Evolutionary conservation across 371 early-diverging fungal genomes (phyloP), one percentile per base, ranked within the genome.

Genomic region (Phascolomyces articulosus): DNA sequence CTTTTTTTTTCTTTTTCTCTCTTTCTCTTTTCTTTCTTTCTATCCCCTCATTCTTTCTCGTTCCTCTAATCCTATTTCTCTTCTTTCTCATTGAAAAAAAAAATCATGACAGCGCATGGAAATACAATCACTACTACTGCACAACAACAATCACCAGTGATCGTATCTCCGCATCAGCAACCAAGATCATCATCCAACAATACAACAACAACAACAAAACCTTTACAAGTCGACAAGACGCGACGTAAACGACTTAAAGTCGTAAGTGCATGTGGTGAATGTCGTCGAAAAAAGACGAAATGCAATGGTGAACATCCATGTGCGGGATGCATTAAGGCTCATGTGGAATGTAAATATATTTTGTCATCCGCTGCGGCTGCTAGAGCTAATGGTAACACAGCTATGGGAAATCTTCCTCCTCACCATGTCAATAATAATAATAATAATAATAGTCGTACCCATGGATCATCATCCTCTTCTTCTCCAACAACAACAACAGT

Each of bases 231-330:
- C 16, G 75, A 76, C 24, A 70, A 68, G 48, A 72, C 79, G 23
- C 65, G 75, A 51, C 70, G 79, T 34, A 79, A 79, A 58, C 66
- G 80, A 40, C 70, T 79, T 58, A 77, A 77, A 56, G 74, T 73
- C 4, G 62, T 68, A 15, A 73, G 71, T 54, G 77, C 77, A 21
- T 86, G 86, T 59, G 66, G 78, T 23, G 84, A 84, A 63, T 87
- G 87, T 64, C 75, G 87, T 56, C 75, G 85, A 15, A 84, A 84
- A 71, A 87, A 87, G 58, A 84, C 83, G 53, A 85, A 85, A 71
- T 87, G 87, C 58, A 71, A 73, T 65, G 71, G 77, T 16, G 74
- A 77, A 48, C 69, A 63, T 18, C 73, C 72, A 20, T 77, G 77
- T 40, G 44, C 62, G 18, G 69, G 71, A 15, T 79, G 80, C 63